These are phyloP conservation scores for Mitragyna speciosa DNA, from an alignment of 257 asterid species.

Conservation along the genomic window DNA sequence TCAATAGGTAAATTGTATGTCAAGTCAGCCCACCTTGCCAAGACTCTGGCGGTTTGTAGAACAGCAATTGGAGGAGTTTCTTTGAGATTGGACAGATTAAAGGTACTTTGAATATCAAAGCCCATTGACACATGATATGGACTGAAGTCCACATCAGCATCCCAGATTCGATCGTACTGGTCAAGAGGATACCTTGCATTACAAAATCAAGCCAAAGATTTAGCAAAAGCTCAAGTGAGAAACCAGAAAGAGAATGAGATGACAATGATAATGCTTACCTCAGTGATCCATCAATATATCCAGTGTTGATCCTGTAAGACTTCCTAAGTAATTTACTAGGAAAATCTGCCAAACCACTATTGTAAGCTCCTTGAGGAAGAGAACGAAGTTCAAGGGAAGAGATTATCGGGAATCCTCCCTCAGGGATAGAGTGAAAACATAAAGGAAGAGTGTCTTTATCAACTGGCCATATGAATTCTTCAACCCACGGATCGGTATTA, in stretches of 20 bases:
- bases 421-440: constrained; percentile 65
- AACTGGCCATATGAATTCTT: constrained; percentile 67
- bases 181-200: constrained; percentile 78
- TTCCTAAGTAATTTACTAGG: constrained; percentile 54
- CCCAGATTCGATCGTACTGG: constrained; percentile 86
- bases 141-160: constrained; percentile 76
- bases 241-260: not conserved
- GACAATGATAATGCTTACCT: constrained; percentile 39
- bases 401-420: constrained; percentile 75
- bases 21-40: constrained; percentile 71
- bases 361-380: constrained; percentile 70
- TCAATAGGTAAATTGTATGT: constrained; percentile 67
- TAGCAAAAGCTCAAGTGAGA: constrained; percentile 2
- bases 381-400: constrained; percentile 81
- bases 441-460: constrained; percentile 52
- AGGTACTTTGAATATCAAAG: constrained; percentile 55
- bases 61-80: constrained; percentile 76
- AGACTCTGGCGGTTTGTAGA: constrained; percentile 80
- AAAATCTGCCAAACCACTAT: constrained; percentile 41
- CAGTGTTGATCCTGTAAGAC: constrained; percentile 73
- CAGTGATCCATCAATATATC: constrained; percentile 68
- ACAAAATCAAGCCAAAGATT: not conserved
- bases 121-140: constrained; percentile 83
- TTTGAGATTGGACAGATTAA: constrained; percentile 51
- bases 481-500: constrained; percentile 69